phyloP scores from a whole-genome alignment of 1,139 yeast species.

The Oligophagozyma castellii region DNA sequence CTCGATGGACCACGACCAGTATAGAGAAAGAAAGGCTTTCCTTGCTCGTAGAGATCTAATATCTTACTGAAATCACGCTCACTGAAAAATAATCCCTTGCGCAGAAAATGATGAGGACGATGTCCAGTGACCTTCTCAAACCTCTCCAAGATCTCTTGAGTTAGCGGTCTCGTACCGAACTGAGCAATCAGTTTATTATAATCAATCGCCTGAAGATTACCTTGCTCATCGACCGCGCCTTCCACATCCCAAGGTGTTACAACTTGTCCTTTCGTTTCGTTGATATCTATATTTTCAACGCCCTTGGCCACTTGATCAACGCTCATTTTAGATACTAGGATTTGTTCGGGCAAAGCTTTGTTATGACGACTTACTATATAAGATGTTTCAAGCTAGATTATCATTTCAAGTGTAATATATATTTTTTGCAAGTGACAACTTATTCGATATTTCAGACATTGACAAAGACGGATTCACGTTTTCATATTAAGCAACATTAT shows the following conservation, averaged over 20 bases:
- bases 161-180: slow-evolving; percentile 74
- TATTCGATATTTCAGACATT: not conserved
- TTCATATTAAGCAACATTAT: not conserved
- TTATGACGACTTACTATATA: too few relatives aligned
- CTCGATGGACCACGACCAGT: slow-evolving; percentile 98
- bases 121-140: slow-evolving; percentile 77
- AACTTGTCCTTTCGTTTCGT: slow-evolving; percentile 37
- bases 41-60: slow-evolving; percentile 81
- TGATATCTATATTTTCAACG: slow-evolving; percentile 9
- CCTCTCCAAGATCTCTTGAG: slow-evolving; percentile 56
- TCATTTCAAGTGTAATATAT: too few relatives aligned
- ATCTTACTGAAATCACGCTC: slow-evolving; percentile 78
- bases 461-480: not conserved
- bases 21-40: slow-evolving; percentile 87
- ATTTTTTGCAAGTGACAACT: not conserved
- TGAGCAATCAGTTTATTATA: slow-evolving; percentile 74
- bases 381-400: too few relatives aligned
- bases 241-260: slow-evolving; percentile 99
- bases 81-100: slow-evolving; percentile 86
- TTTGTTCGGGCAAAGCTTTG: too few relatives aligned
- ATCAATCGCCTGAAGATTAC: slow-evolving; percentile 77
- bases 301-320: slow-evolving; percentile 11
- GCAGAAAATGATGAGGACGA: slow-evolving; percentile 82
- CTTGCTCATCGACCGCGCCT: slow-evolving; percentile 88
- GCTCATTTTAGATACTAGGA: too few relatives aligned